phyloP scores from a whole-genome alignment of 768 basidiomycete genomes.

The Chalciporus pseudorubinellus region DNA sequence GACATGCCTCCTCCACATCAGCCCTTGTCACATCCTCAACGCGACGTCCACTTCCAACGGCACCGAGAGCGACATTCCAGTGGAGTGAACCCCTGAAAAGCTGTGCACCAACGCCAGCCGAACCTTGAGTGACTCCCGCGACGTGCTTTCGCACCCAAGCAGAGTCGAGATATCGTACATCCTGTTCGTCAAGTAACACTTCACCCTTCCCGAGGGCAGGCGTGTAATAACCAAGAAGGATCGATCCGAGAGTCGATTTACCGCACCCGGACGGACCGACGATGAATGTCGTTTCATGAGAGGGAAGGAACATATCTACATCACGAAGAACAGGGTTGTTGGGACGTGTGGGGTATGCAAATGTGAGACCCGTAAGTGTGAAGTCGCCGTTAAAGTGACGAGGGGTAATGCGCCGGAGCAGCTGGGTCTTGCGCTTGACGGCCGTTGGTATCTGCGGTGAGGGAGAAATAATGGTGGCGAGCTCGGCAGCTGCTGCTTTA shows the following conservation, averaged over 20 bases:
- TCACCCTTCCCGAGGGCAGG: constrained; percentile 51
- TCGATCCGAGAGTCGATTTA: constrained; percentile 68
- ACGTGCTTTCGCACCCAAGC: constrained; percentile 67
- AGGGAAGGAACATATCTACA: constrained; percentile 67
- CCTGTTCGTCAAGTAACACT: constrained; percentile 80
- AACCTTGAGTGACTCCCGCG: constrained; percentile 75
- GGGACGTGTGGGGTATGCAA: constrained; percentile 73
- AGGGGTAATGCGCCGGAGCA: constrained; percentile 67
- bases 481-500: constrained; percentile 44
- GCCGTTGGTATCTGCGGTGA: constrained; percentile 37
- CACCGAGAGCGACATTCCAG: constrained; percentile 83
- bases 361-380: constrained; percentile 55
- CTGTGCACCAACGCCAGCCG: constrained; percentile 41
- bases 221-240: constrained; percentile 71
- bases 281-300: constrained; percentile 73
- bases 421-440: constrained; percentile 18
- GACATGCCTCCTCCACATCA: constrained; percentile 80
- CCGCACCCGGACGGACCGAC: constrained; percentile 79
- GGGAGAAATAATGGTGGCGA: constrained; percentile 18
- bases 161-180: constrained; percentile 70
- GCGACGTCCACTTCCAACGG: constrained; percentile 45
- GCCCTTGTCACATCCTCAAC: constrained; percentile 54
- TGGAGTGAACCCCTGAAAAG: constrained; percentile 78
- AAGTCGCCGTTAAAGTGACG: constrained; percentile 67
- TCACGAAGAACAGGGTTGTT: constrained; percentile 54